phyloP scores from a whole-genome alignment of 164 flowering plant genomes.

The Vitis vinifera region ASM3070453v1 NC_081812.1:19431001-19431500 shows the following conservation, averaged over 20 bases:
- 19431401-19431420: neutral
- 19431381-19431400: neutral
- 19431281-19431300: slow-evolving; percentile 95
- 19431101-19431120: slow-evolving; percentile 81
- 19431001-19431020: neutral
- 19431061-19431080: slow-evolving; percentile 60
- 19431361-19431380: neutral
- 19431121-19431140: slow-evolving; percentile 84
- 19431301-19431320: slow-evolving; percentile 90
- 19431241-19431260: slow-evolving; percentile 96
- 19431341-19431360: neutral
- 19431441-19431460: neutral
- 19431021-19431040: neutral
- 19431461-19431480: too few species aligned
- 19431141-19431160: slow-evolving; percentile 77
- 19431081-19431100: slow-evolving; percentile 79
- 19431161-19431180: slow-evolving; percentile 98
- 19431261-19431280: slow-evolving; percentile 97
- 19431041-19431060: neutral
- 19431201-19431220: slow-evolving; percentile 94
- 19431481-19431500: neutral
- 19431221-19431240: slow-evolving; percentile 95
- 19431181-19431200: slow-evolving; percentile 99
- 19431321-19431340: slow-evolving; percentile 74
- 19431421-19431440: neutral